A percentile compares a stretch with the other conserved stretches of the same genome.
Conservation (phyloP, 75 land plant genomes). For the Gnetum montanum region DNA sequence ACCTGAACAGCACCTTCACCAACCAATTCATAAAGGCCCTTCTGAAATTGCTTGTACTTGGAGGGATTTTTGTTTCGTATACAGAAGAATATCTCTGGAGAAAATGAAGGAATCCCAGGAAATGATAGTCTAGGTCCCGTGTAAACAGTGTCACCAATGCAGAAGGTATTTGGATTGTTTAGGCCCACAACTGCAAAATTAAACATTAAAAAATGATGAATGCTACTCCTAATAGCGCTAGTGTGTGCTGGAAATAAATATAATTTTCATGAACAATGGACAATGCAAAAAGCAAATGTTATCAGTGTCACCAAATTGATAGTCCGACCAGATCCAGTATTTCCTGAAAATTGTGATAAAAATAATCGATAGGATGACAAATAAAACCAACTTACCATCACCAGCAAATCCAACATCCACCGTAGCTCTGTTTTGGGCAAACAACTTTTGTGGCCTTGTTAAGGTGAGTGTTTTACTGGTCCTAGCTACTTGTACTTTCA, state of each 20-base stretch:
- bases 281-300: not conserved
- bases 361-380: no score
- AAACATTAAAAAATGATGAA: not conserved
- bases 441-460: constrained; percentile 50
- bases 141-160: constrained; percentile 43
- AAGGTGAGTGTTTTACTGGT: constrained; percentile 36
- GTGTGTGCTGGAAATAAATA: no score
- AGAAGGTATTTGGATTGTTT: constrained; percentile 46
- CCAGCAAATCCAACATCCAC: constrained; percentile 44
- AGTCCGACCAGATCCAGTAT: not conserved
- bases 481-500: constrained; percentile 44
- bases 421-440: constrained; percentile 38
- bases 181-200: constrained; percentile 35
- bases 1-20: constrained; percentile 59
- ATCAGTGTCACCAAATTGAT: not conserved
- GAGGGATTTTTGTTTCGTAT: constrained; percentile 44
- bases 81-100: constrained; percentile 38
- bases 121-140: constrained; percentile 22
- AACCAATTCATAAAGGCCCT: constrained; percentile 32
- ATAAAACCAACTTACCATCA: constrained; percentile 41
- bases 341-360: not conserved
- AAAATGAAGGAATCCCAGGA: constrained; percentile 52
- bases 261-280: no score
- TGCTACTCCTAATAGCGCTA: no score
- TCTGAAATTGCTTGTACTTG: constrained; percentile 43